Percentiles rank a stretch among this genome's conserved stretches.
phyloP scores from a whole-genome alignment of 495 filamentous ascomycete genomes.

The Penicillium odoratum region DNA sequence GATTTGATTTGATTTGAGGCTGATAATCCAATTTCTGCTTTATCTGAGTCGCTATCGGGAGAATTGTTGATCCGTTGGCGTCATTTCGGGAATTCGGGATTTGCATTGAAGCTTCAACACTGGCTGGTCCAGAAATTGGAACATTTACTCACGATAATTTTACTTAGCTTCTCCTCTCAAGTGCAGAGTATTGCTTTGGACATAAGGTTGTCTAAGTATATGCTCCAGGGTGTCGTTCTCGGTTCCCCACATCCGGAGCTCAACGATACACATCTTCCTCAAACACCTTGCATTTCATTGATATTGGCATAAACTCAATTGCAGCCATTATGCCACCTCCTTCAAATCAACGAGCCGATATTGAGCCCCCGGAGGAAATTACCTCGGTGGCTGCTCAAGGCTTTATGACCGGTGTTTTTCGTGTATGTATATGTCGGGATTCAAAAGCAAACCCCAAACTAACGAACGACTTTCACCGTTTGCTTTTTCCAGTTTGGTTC shows the following conservation, averaged over 20 bases:
- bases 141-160: background rate
- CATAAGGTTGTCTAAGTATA: background rate
- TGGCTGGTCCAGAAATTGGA: conserved; percentile 25
- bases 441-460: background rate
- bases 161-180: too few species aligned
- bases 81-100: conserved; percentile 8
- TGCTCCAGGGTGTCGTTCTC: background rate
- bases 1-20: conserved; percentile 6
- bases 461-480: background rate
- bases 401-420: conserved; percentile 46
- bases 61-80: conserved; percentile 28
- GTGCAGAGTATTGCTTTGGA: background rate
- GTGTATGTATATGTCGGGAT: conserved; percentile 30
- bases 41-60: conserved; percentile 28
- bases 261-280: conserved; percentile 5
- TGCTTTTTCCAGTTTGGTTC: conserved; percentile 40
- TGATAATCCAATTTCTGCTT: conserved; percentile 22
- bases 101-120: conserved; percentile 6
- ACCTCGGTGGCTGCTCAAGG: conserved; percentile 42
- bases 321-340: conserved; percentile 40
- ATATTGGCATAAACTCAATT: conserved; percentile 12
- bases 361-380: conserved; percentile 45
- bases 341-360: conserved; percentile 34
- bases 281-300: conserved; percentile 7
- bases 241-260: conserved; percentile 7